Evolutionary conservation across 2,329 filamentous ascomycete species (phyloP).

Genomic region (Epichloe elymi): DNA sequence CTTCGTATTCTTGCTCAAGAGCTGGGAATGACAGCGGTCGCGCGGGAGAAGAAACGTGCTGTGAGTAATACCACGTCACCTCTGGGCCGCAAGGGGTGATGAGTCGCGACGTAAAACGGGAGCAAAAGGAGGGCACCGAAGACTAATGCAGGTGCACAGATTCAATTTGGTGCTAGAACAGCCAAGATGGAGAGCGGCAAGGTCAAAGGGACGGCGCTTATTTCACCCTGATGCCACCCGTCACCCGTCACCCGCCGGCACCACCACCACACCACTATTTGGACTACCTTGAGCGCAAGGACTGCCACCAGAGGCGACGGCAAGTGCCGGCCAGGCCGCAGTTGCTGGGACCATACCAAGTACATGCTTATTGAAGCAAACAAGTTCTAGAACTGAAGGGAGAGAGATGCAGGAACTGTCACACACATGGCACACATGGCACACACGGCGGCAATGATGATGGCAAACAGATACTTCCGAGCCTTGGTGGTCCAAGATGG

Average conservation of each 20-base stretch:
- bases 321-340: not conserved
- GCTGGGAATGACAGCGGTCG: slow-evolving; percentile 57
- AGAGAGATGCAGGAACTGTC: not conserved
- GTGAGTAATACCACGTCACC: slow-evolving; percentile 6
- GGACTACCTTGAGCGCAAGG: not conserved
- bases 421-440: slow-evolving; percentile 1
- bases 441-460: slow-evolving; percentile 46
- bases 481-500: slow-evolving; percentile 21
- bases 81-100: not conserved
- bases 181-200: slow-evolving; percentile 67
- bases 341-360: too few relatives aligned
- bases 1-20: slow-evolving; percentile 64
- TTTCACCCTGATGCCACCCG: slow-evolving; percentile 25
- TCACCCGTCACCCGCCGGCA: not conserved
- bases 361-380: too few relatives aligned
- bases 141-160: slow-evolving; percentile 29
- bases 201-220: slow-evolving; percentile 54
- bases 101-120: not conserved
- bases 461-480: slow-evolving; percentile 63
- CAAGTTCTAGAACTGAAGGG: not conserved
- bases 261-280: not conserved
- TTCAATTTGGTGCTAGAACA: slow-evolving; percentile 71
- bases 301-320: not conserved
- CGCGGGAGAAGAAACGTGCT: slow-evolving; percentile 65
- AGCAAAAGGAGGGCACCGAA: too few relatives aligned